Percentiles rank a stretch among this genome's conserved stretches.
phyloP scores from a whole-genome alignment of 139 green algal species.

The Dunaliella sp. region DNA sequence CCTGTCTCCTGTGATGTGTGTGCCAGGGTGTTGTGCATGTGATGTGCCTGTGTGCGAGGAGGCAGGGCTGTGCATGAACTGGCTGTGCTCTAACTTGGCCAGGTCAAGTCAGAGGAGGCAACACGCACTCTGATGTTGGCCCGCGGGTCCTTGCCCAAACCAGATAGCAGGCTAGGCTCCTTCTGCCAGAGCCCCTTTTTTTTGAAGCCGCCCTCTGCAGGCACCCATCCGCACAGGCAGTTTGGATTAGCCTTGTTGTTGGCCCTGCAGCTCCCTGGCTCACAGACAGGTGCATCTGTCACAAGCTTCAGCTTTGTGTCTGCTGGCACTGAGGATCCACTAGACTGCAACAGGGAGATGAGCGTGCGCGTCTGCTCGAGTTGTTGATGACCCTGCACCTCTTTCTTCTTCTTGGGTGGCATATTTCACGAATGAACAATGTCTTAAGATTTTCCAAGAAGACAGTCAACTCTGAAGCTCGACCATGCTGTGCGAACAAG shows the following conservation, averaged over 20 bases:
- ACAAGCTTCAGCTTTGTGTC: neutral
- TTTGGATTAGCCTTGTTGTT: constrained; percentile 56
- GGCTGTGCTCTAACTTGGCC: neutral
- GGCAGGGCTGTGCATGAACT: neutral
- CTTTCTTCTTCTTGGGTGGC: too few species aligned
- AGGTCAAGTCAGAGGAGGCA: neutral
- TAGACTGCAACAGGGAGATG: neutral
- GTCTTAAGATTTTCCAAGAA: neutral
- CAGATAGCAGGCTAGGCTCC: constrained; percentile 33
- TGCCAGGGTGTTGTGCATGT: neutral
- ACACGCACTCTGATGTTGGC: neutral
- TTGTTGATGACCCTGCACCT: neutral
- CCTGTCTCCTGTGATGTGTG: neutral
- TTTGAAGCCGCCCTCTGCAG: constrained; percentile 38
- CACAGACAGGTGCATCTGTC: neutral
- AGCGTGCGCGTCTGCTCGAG: neutral
- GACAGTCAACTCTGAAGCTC: neutral
- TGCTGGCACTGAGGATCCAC: neutral
- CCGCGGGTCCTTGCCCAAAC: constrained; percentile 53
- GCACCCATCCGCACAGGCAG: constrained; percentile 71
- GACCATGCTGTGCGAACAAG: neutral
- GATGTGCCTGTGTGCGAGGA: neutral
- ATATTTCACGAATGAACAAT: neutral
- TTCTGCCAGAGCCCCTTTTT: constrained; percentile 80
- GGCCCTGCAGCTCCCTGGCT: neutral